Evolutionary conservation across 495 filamentous ascomycete species (phyloP).

Genomic region (Aspergillus affinis): DNA sequence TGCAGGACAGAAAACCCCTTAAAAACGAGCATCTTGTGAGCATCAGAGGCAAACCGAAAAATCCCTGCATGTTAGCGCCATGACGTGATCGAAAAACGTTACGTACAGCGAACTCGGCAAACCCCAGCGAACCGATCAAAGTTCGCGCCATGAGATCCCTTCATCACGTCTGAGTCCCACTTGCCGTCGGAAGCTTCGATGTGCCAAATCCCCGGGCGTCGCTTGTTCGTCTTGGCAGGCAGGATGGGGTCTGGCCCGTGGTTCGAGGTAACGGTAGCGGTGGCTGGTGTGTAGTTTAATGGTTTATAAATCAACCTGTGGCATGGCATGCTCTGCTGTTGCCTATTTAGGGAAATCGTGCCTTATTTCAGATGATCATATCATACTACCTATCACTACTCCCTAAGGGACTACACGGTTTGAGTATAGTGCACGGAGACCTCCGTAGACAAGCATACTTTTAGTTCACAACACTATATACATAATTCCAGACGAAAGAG

Average conservation of each 20-base stretch:
- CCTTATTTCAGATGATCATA: too few relatives aligned
- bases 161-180: background rate
- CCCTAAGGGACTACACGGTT: too few relatives aligned
- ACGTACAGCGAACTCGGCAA: constrained; percentile 3
- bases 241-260: background rate
- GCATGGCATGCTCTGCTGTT: too few relatives aligned
- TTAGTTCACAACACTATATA: constrained; percentile 11
- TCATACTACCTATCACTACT: too few relatives aligned
- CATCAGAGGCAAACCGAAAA: background rate
- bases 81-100: constrained; percentile 15
- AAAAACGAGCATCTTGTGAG: background rate
- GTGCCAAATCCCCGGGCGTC: background rate
- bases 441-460: too few relatives aligned
- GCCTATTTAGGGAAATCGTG: too few relatives aligned
- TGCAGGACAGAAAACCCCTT: constrained; percentile 3
- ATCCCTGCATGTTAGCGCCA: constrained; percentile 4
- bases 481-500: background rate
- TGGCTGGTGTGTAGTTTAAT: too few relatives aligned
- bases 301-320: too few relatives aligned
- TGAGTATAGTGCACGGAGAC: too few relatives aligned
- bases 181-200: background rate
- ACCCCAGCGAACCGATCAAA: background rate
- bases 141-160: background rate
- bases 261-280: background rate
- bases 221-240: background rate